Evolutionary conservation across 2,329 filamentous ascomycete species (phyloP), one percentile per base, ranked within the genome.

Genomic region (Dothistroma septosporum): DNA sequence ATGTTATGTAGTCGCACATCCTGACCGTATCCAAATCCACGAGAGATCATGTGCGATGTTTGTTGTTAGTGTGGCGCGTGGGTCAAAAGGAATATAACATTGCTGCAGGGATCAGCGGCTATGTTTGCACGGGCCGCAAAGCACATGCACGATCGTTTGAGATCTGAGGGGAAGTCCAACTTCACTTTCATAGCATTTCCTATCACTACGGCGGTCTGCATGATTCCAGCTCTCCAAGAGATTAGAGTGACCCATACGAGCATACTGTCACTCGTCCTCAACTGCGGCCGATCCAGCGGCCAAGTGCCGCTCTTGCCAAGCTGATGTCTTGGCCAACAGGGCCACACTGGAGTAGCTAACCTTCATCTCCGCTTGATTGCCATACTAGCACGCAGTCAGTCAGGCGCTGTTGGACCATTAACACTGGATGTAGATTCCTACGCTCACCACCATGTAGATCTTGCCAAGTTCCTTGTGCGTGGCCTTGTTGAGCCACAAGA

Each of bases 361-460:
- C 33, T 44, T 55, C 44, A 66, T 31, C 55, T 61, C 58, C 4
- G 65, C 65, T 37, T 67, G 31, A 47, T 66, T 67, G 12, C 65
- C 65, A 47, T 66, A 66, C 65, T 63, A 37, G 9, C 46, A 14
- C 11, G 16, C 16, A 46, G 16, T 55, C 53, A 33, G 35, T 44
- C 10, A 41, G 6, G 19, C 48, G 19, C 31, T 6, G 10, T 50
- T 6, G 48, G 21, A 28, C 10, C 6, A 12, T 50, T 2, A 50
- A 21, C 4, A 24, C 9, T 31, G 1, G 21, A 28, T 9, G 19
- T 24, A n/a, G 50, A n/a, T 19, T n/a, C n/a, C n/a, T n/a, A 4
- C 12, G 21, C 50, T 53, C 14, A 53, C 50, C 28, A 28, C 50
- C 50, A 53, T 33, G 21, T 37, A 53, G 4, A 33, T 28, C 50